A percentile compares a stretch with the other conserved stretches of the same genome.
Conservation (phyloP, 2,329 filamentous ascomycete genomes). For the Phyllosticta capitalensis region DNA sequence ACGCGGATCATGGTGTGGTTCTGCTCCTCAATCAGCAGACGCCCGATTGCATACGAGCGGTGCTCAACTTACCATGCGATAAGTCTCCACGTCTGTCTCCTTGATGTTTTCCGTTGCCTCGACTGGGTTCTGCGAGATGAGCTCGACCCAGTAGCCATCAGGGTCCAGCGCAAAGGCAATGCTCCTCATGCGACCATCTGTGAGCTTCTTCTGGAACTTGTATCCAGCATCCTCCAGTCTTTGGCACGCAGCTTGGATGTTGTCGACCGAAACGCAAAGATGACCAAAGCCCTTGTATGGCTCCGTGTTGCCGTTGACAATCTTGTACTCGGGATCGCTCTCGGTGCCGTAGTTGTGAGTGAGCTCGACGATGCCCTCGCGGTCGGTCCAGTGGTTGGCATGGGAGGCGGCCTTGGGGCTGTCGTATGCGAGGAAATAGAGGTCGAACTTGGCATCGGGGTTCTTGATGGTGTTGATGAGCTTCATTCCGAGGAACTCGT, state of each 20-base stretch:
- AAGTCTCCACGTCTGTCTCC: slow-evolving; percentile 63
- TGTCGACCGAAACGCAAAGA: slow-evolving; percentile 59
- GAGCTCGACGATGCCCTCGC: slow-evolving; percentile 84
- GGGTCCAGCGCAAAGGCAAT: slow-evolving; percentile 90
- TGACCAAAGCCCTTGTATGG: slow-evolving; percentile 77
- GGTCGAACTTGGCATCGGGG: slow-evolving; percentile 83
- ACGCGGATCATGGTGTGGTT: slow-evolving; percentile 94
- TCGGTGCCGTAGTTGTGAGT: slow-evolving; percentile 84
- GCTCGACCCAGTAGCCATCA: slow-evolving; percentile 64
- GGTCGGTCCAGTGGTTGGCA: slow-evolving; percentile 66
- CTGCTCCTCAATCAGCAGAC: slow-evolving; percentile 26
- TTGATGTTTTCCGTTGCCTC: slow-evolving; percentile 64
- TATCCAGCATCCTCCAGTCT: slow-evolving; percentile 85
- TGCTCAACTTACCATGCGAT: slow-evolving; percentile 49
- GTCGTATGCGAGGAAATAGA: slow-evolving; percentile 93
- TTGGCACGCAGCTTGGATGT: slow-evolving; percentile 79
- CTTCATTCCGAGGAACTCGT: slow-evolving; percentile 83
- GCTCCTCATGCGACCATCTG: slow-evolving; percentile 56
- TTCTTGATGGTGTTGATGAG: slow-evolving; percentile 71
- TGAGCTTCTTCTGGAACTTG: slow-evolving; percentile 88
- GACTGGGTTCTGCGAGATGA: slow-evolving; percentile 62
- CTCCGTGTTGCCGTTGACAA: slow-evolving; percentile 86
- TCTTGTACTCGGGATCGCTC: slow-evolving; percentile 65
- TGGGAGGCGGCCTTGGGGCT: slow-evolving; percentile 62
- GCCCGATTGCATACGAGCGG: slow-evolving; percentile 33